A percentile compares a stretch with the other conserved stretches of the same genome.
Conservation (phyloP, 2,329 filamentous ascomycete genomes). For the Aspergillus pseudotamarii region DNA sequence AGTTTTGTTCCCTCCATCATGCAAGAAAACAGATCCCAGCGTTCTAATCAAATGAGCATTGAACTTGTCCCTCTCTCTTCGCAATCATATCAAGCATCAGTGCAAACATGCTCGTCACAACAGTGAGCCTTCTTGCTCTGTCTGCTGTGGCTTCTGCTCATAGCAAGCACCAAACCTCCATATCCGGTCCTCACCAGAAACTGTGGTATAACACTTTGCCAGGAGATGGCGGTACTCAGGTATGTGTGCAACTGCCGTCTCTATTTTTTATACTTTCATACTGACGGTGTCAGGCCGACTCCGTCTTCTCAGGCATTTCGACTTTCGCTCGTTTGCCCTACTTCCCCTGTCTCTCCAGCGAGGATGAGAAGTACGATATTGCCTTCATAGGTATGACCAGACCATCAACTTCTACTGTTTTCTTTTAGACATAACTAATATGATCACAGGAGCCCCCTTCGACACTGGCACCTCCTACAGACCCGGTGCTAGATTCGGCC, state of each 20-base stretch:
- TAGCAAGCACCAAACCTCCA: conserved; percentile 60
- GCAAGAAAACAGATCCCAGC: background rate
- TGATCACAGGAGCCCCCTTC: conserved; percentile 70
- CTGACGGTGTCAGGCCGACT: conserved; percentile 65
- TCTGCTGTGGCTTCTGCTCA: conserved; percentile 62
- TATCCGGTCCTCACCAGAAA: conserved; percentile 70
- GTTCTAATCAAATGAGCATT: background rate
- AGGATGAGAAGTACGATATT: conserved; percentile 76
- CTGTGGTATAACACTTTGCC: conserved; percentile 84
- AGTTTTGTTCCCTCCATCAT: background rate
- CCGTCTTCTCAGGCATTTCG: conserved; percentile 84
- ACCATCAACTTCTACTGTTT: background rate
- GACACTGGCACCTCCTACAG: conserved; percentile 85
- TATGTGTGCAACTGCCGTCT: conserved; percentile 35
- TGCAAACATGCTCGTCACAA: conserved; percentile 23
- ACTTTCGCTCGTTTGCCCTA: conserved; percentile 82
- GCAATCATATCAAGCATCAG: background rate
- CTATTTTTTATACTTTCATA: background rate
- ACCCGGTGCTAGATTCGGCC: conserved; percentile 81
- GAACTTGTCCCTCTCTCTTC: background rate
- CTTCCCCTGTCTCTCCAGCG: conserved; percentile 71
- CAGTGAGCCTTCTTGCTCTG: conserved; percentile 36
- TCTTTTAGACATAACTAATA: background rate
- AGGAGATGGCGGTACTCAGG: conserved; percentile 82
- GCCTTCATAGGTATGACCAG: conserved; percentile 71